These are phyloP conservation scores for Astragalus membranaceus DNA, from an alignment of 306 rosid genomes.

Conservation along the genomic window DNA sequence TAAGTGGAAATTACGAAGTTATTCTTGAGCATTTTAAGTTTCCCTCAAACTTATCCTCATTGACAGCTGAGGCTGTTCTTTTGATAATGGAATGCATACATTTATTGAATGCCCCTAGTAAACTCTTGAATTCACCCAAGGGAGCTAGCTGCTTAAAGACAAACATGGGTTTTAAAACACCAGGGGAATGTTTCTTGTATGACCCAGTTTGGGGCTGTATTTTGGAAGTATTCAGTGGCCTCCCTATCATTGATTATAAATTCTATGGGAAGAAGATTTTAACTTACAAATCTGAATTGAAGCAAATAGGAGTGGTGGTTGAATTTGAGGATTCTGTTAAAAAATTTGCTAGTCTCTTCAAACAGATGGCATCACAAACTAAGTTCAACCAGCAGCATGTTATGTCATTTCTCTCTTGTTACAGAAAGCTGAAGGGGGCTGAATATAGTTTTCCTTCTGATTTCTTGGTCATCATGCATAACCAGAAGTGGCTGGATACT, in stretches of 20 bases:
- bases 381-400: slow-evolving; percentile 35
- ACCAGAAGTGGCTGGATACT: slow-evolving; percentile 53
- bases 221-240: slow-evolving; percentile 41
- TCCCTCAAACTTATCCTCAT: slow-evolving; percentile 20
- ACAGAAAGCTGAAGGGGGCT: slow-evolving; percentile 24
- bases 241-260: slow-evolving; percentile 43
- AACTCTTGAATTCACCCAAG: slow-evolving; percentile 23
- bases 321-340: slow-evolving; percentile 47
- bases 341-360: slow-evolving; percentile 32
- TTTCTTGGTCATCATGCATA: slow-evolving; percentile 13
- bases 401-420: slow-evolving; percentile 44
- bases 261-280: slow-evolving; percentile 36
- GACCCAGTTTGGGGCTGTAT: slow-evolving; percentile 59
- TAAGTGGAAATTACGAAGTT: slow-evolving; percentile 21
- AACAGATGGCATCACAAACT: slow-evolving; percentile 19
- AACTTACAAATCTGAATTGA: slow-evolving; percentile 30
- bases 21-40: slow-evolving; percentile 43
- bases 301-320: slow-evolving; percentile 40
- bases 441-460: slow-evolving; percentile 17
- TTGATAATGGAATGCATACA: slow-evolving; percentile 26
- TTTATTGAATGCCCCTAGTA: not conserved
- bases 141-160: slow-evolving; percentile 49
- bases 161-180: slow-evolving; percentile 39
- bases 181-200: slow-evolving; percentile 45
- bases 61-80: slow-evolving; percentile 40